Base-by-base conservation (phyloP, 352 stramenopile species). In the Globisporangium okanoganense region DNA sequence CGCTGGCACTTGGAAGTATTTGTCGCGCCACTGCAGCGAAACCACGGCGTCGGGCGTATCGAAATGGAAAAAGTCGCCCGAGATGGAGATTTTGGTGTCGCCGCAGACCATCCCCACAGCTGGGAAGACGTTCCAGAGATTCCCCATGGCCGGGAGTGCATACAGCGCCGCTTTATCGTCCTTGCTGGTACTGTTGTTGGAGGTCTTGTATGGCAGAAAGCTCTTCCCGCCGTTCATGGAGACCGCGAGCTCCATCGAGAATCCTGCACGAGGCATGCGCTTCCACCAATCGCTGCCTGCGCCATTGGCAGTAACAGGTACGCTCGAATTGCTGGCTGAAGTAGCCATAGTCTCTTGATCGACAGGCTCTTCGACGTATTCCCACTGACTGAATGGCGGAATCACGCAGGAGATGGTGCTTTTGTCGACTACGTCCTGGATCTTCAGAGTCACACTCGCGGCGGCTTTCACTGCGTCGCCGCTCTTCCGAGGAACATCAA, bases 21-120 rank as follows among this genome's bases (percentile, higher is more conserved):
- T 76, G 41, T 76, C 73, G 62, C 60, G 66, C 70, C 77, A 88
- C 27, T 74, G 67, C 6, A 91, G 54, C 33, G 70, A 70, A 2
- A 85, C 75, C 20, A 69, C 63, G 6, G 66, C 70, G 29, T 92
- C 78, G 35, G 84, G 53, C 0, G 79, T 83, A 35, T 88, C 80
- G 44, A 87, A 87, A 29, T 78, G 67, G 29, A 87, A 84, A 31
- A 78, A 85, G 25, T 84, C 69, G 0, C 67, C 71, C 5, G 70
- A 65, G 18, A 92, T 56, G 0, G 72, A 72, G 2, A 92, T 67
- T 25, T 78, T 65, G 8, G 79, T 90, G 6, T 73, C 72, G 20
- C 82, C 82, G 10, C 50, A 59, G 3, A 75, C 54, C 40, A 78
- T 71, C 1, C 76, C 78, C 0, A 72, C 52, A 13, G 49, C 71